Evolutionary conservation across 306 rosid genomes (phyloP).

Genomic region (Adenanthera pavonina): DNA sequence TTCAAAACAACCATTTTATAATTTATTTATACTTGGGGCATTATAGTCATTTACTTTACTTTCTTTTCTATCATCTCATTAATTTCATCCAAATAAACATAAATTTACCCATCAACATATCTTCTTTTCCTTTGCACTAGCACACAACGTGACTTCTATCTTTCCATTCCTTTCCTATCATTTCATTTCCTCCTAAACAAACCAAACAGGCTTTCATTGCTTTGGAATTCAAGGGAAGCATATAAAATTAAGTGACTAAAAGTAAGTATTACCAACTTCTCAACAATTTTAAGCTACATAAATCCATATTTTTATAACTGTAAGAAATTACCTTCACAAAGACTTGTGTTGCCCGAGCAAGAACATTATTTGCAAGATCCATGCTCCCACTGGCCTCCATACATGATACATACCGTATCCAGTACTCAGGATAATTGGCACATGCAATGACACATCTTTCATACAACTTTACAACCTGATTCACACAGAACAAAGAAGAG

Average conservation of each 20-base stretch:
- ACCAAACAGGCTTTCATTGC: background rate
- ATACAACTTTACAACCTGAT: slow-evolving; percentile 91
- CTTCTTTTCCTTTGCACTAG: no score
- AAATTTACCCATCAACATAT: no score
- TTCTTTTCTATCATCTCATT: no score
- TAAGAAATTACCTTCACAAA: slow-evolving; percentile 83
- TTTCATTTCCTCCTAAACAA: no score
- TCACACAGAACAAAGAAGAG: slow-evolving; percentile 29
- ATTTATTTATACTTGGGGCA: no score
- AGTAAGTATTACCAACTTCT: slow-evolving; percentile 10
- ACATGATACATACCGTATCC: slow-evolving; percentile 84
- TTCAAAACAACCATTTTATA: no score
- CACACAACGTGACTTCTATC: background rate
- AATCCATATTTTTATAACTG: background rate
- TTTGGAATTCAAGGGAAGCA: background rate
- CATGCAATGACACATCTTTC: slow-evolving; percentile 98
- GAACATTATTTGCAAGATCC: slow-evolving; percentile 94
- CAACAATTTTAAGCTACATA: background rate
- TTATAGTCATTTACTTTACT: no score
- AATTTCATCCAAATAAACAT: no score
- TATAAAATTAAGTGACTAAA: background rate
- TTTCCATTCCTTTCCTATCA: background rate
- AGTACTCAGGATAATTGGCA: slow-evolving; percentile 97
- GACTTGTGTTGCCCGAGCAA: slow-evolving; percentile 95
- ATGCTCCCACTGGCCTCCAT: slow-evolving; percentile 76